Percentiles rank a stretch among this genome's conserved stretches.
These are phyloP conservation scores for Zygoascus ofunaensis DNA, from an alignment of 805 yeast genomes.

Conservation along the genomic window DNA sequence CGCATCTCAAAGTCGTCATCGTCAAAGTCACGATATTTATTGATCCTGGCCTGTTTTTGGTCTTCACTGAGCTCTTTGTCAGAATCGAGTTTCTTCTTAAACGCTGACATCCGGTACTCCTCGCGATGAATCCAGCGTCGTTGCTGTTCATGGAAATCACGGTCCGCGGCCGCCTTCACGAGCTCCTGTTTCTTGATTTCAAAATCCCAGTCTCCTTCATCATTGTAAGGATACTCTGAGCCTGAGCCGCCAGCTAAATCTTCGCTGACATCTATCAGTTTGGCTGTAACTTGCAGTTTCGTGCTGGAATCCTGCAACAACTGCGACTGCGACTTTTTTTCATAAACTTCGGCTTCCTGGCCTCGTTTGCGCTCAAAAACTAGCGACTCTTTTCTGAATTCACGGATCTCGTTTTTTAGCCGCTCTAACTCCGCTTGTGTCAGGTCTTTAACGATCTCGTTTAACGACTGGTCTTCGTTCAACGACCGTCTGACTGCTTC, in stretches of 20 bases:
- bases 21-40: slow-evolving; percentile 14
- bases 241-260: slow-evolving; percentile 7
- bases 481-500: neutral
- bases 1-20: slow-evolving; percentile 14
- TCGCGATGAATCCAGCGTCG: slow-evolving; percentile 31
- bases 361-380: slow-evolving; percentile 10
- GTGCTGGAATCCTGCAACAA: slow-evolving; percentile 7
- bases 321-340: slow-evolving; percentile 10
- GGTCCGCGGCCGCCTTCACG: slow-evolving; percentile 7
- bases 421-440: slow-evolving; percentile 9
- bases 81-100: slow-evolving; percentile 8
- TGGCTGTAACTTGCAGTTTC: slow-evolving; percentile 1
- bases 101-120: slow-evolving; percentile 29
- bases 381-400: slow-evolving; percentile 17
- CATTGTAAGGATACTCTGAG: slow-evolving; percentile 6
- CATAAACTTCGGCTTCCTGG: slow-evolving; percentile 11
- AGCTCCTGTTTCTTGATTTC: slow-evolving; percentile 7
- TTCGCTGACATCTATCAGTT: slow-evolving; percentile 1
- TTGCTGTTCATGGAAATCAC: slow-evolving; percentile 25
- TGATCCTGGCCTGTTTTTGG: slow-evolving; percentile 7
- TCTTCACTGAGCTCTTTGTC: slow-evolving; percentile 5
- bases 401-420: slow-evolving; percentile 15
- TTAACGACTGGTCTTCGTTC: slow-evolving; percentile 1
- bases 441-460: neutral
- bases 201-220: slow-evolving; percentile 9